Conservation (phyloP, 495 filamentous ascomycete genomes). For the Penicillium antarcticum region DNA sequence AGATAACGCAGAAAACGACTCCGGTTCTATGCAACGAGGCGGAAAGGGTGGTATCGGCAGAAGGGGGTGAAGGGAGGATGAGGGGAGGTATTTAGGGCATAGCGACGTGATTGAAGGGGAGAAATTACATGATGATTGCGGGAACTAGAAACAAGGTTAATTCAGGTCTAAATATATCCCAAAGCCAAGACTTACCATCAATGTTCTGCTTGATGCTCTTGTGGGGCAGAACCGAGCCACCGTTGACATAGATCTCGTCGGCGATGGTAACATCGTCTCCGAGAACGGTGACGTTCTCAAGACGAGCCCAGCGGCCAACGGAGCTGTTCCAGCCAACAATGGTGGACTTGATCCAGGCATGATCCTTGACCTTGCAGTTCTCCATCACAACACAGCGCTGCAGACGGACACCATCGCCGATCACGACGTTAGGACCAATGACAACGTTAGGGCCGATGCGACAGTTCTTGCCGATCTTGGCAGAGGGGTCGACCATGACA, state of each 20-base stretch:
- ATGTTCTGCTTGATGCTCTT: conserved; percentile 99
- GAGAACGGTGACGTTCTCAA: conserved; percentile 96
- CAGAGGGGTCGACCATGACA: conserved; percentile 90
- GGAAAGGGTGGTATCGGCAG: conserved; percentile 26
- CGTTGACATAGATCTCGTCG: conserved; percentile 98
- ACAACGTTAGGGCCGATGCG: conserved; percentile 97
- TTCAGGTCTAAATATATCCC: not conserved
- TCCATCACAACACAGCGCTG: conserved; percentile 90
- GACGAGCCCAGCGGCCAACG: conserved; percentile 89
- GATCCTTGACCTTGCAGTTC: conserved; percentile 94
- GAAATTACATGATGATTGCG: conserved; percentile 78
- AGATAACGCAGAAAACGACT: conserved; percentile 40
- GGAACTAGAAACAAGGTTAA: conserved; percentile 50
- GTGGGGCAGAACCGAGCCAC: conserved; percentile 91
- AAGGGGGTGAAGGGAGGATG: conserved; percentile 6
- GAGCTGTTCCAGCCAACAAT: conserved; percentile 99
- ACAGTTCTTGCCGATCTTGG: conserved; percentile 98
- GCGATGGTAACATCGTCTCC: conserved; percentile 99
- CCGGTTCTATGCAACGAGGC: conserved; percentile 43
- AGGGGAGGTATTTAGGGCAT: conserved; percentile 20
- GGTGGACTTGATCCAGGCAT: conserved; percentile 98
- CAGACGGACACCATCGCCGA: conserved; percentile 92
- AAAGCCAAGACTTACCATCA: conserved; percentile 58
- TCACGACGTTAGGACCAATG: conserved; percentile 89
- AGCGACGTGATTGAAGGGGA: conserved; percentile 26